Base-by-base conservation (phyloP, 495 filamentous ascomycete genomes). In the Annulohypoxylon nitens region DNA sequence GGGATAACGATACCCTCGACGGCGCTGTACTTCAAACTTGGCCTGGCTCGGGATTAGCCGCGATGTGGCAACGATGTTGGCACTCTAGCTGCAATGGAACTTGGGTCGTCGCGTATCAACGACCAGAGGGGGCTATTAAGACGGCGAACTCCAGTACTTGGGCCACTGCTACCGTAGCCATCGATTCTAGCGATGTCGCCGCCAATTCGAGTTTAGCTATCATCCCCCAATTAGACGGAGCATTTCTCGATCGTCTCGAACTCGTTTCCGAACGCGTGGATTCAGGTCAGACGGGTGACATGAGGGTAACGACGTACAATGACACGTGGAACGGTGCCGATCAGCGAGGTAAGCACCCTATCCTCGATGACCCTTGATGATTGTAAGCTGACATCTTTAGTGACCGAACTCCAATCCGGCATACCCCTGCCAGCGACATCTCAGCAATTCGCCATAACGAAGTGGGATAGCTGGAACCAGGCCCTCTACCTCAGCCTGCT, bases 361-460 rank as follows among this genome's bases (percentile, higher is more conserved):
- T 43, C 14, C 12, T 43, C 39, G 37, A 47, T 14, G 51, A n/a
- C n/a, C 18, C 37, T 39, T 26, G 41, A 30, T 3, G 26, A 3
- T 4, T 12, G 23, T 57, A 58, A 55, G 58, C 64, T 71, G 26
- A 67, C 62, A 12, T n/a, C 9, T 2, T 51, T n/a, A 76, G 74
- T 70, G 8, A 70, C 65, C 16, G 51, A 63, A 16, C 70, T 73
- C 43, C 67, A 74, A 59, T n/a, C 50, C 18, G 59, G 48, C 12
- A 76, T 76, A 67, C 74, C 74, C 12, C 39, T 60, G 9, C 70
- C 74, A 0, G 58, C 70, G 12, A 58, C 67, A 16, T 48, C 66
- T 12, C 74, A 70, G 11, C 70, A 76, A 34, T 76, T 76, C 67
- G 74, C 74, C 9, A 63, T 61, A 12, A 74, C 70, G 37, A 67